Percentiles rank a stretch among this genome's conserved stretches.
phyloP scores from a whole-genome alignment of 2,329 filamentous ascomycete species.

The Penicillium sp. region DNA sequence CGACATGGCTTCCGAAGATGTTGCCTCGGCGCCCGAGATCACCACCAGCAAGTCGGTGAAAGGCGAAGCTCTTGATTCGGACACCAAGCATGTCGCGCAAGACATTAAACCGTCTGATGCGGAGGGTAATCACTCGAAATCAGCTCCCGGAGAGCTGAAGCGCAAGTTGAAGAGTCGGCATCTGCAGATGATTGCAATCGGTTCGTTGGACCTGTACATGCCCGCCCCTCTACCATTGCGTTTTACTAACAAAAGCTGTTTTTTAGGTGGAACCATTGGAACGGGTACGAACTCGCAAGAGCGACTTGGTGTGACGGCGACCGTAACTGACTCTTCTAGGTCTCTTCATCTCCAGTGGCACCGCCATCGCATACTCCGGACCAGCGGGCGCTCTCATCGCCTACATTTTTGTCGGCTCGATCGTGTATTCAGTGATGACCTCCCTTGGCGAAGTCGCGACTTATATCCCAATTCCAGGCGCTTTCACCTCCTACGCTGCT shows the following conservation, averaged over 20 bases:
- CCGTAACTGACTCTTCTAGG: conserved; percentile 42
- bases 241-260: conserved; percentile 8
- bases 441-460: conserved; percentile 69
- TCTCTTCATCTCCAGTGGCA: conserved; percentile 68
- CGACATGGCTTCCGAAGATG: conserved; percentile 18
- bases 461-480: conserved; percentile 73
- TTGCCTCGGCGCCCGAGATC: conserved; percentile 4
- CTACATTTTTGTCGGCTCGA: conserved; percentile 67
- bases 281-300: conserved; percentile 17
- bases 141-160: conserved; percentile 24
- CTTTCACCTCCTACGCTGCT: conserved; percentile 73
- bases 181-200: conserved; percentile 29
- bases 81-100: conserved; percentile 15
- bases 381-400: conserved; percentile 67
- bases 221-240: not conserved
- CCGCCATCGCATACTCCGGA: conserved; percentile 62
- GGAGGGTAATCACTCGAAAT: conserved; percentile 18
- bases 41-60: conserved; percentile 10
- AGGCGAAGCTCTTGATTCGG: conserved; percentile 14
- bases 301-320: not conserved
- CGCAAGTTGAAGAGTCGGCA: conserved; percentile 27
- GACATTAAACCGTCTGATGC: conserved; percentile 21
- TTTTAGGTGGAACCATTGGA: conserved; percentile 26
- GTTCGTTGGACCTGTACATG: conserved; percentile 8
- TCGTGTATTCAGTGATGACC: conserved; percentile 75